Evolutionary conservation across 2,329 filamentous ascomycete genomes (phyloP), one percentile per base, ranked within the genome.

Genomic region (Phoma sp.): DNA sequence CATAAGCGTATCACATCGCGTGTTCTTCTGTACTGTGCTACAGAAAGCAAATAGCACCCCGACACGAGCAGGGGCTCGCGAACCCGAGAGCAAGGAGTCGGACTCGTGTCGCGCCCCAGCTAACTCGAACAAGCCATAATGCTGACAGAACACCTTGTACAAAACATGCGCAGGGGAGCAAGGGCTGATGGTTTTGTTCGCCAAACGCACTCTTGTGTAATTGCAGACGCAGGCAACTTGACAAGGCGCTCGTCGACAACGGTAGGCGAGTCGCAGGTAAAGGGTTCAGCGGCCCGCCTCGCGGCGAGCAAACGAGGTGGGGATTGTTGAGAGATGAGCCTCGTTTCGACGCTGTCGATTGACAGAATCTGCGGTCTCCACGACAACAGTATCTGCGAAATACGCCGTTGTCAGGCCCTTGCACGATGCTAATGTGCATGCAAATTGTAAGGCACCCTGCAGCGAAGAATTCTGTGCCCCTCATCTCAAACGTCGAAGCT

Each of bases 41-140:
- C 45, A 14, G 23, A 28, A 42, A 17, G n/a, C n/a, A 45, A 29
- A 32, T 39, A 43, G 43, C 34, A 33, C 32, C 38, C 28, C 26
- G 17, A 47, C 42, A 26, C 20, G 28, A 17, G 45, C 51, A 49
- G 34, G 51, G 51, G 34, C 18, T 40, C 18, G 34, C 45, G 17
- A 49, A 45, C 51, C 51, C 51, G 34, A 54, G 40, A 33, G 51
- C 51, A 46, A 49, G 51, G 51, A 54, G 45, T 54, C 45, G 45
- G 51, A 49, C 46, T 54, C 45, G 45, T 32, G 34, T 54, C 46
- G 34, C 45, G 46, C 29, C 38, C 25, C 20, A 40, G 23, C 51
- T 54, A 46, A 46, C 51, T 36, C 20, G 23, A 54, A 54, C 15
- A 18, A 43, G 38, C 20, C 17, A 34, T 40, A 17, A 25, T 25